Evolutionary conservation across 164 flowering plant genomes (phyloP).

Genomic region (Annona cherimola): DNA sequence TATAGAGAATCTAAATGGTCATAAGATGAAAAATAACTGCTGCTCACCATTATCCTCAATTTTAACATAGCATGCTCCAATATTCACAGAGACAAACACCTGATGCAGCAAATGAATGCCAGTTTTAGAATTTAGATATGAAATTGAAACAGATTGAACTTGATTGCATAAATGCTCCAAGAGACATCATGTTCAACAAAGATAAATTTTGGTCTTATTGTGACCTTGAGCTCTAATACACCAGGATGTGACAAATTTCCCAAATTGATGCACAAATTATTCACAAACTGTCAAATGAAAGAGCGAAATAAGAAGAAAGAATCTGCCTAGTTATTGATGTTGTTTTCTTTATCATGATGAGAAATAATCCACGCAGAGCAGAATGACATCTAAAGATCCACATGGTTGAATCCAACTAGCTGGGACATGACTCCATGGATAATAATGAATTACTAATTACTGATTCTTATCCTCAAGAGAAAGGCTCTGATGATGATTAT

Average conservation of each 20-base stretch:
- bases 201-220: background rate
- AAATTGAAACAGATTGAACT: background rate
- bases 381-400: too few relatives aligned
- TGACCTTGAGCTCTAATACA: background rate
- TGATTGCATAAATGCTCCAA: background rate
- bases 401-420: too few relatives aligned
- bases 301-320: background rate
- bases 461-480: background rate
- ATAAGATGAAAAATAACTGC: constrained; percentile 6
- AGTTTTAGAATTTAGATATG: background rate
- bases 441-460: too few relatives aligned
- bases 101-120: constrained; percentile 18
- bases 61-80: constrained; percentile 58
- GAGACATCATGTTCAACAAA: background rate
- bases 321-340: too few relatives aligned
- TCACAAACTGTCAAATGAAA: background rate
- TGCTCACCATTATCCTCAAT: constrained; percentile 84
- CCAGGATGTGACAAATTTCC: background rate
- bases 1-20: background rate
- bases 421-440: too few relatives aligned
- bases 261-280: background rate
- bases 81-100: constrained; percentile 57
- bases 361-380: too few relatives aligned
- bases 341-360: too few relatives aligned
- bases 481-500: background rate